Evolutionary conservation across 805 yeast genomes (phyloP), one percentile per base, ranked within the genome.

Genomic region (Tetrapisispora fleetii): DNA sequence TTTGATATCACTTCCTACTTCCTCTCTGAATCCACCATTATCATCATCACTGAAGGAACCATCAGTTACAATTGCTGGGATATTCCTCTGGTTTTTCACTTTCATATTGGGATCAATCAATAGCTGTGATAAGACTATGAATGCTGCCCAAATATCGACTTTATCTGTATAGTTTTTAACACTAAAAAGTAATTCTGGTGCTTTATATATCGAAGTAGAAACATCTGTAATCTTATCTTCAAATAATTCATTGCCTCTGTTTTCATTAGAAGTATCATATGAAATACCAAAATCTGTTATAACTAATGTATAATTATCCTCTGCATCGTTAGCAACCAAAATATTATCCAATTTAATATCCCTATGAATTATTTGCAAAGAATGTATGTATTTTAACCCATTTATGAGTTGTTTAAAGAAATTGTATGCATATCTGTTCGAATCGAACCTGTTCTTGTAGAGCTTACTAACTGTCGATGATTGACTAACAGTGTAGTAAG

Each of bases 301-400:
- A 8, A 66, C 86, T 59, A 83, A 78, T 50, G 80, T 85, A 11
- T 37, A 37, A 2, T 33, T n/a, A 1, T 32, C 37, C 1, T 11
- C 18, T 17, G 41, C 51, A 16, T 42, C 38, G 4, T 42, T 35
- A 7, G 40, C 40, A 8, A 52, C 14, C 45, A 57, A 44, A 52
- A 90, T 82, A 65, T 90, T 90, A 58, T 88, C 95, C 10, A 96
- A 95, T 67, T 90, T 90, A 48, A 90, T 89, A 67, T 90, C 97
- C 59, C 97, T 74, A 63, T 90, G 97, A 74, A 90, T 88, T 50
- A 90, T 85, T 16, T 95, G 95, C 79, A 82, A 78, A 10, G 86
- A 78, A 66, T 89, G 96, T 17, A 88, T 77, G 63, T 75, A 88
- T 58, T 83, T 86, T 53, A 90, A 72, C 8, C 95, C 96, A 54